Base-by-base conservation (phyloP, 108 stramenopile species). In the Cyclotella cryptica region DNA sequence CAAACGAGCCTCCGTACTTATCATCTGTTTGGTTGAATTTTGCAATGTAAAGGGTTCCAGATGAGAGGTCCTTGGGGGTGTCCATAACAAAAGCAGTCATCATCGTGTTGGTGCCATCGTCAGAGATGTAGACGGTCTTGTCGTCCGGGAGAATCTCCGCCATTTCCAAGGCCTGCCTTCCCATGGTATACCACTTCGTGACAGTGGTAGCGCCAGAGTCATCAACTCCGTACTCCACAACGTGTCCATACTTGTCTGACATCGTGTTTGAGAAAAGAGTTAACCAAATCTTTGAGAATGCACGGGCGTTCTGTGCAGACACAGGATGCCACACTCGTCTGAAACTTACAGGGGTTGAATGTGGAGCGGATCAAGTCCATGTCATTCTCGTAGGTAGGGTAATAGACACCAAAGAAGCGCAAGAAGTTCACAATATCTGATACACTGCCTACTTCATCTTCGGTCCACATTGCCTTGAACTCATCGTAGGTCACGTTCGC, bases 31-130 rank as follows among this genome's bases (percentile, higher is more conserved):
- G 66, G 49, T 66, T 51, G 41, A 46, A 66, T 11, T 66, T 66
- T n/a, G 66, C 44, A 14, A 43, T 30, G 28, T 66, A 66, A 2
- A 66, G 41, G 1, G 66, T 66, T 66, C 66, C 66, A 17, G 66
- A 66, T 46, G 66, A 66, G 1, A 66, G 49, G 52, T 69, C 51
- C 55, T 39, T 57, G 6, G 69, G 54, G 9, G 52, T 69, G 22
- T 69, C 69, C 69, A 69, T 69, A 6, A 69, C 69, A 35, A 69
- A 69, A 27, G 69, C 69, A 18, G 69, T 52, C 55, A 57, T 57
- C 55, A 57, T 35, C 28, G 49, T 22, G 51, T 69, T 69, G 17
- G 69, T 39, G 14, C 69, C 69, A 26, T 69, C 69, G 51, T 69
- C 51, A 4, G 69, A 69, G 47, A 53, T 57, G 69, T 69, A 69